These are phyloP conservation scores for Sporothrix pseudoabietina DNA, from an alignment of 2,329 filamentous ascomycete genomes.

Conservation along the genomic window DNA sequence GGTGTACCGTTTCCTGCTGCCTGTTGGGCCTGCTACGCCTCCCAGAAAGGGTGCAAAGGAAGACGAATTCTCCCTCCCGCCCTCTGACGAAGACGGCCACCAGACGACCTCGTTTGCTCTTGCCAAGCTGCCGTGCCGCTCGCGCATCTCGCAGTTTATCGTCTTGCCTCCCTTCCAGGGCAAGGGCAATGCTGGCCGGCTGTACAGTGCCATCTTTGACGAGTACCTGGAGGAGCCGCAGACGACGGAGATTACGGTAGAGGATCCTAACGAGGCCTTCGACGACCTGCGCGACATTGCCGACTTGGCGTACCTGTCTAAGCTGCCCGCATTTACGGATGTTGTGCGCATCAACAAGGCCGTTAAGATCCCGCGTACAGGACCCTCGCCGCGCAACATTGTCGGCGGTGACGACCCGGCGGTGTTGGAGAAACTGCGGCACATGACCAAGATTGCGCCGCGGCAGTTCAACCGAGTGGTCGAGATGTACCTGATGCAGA, in stretches of 20 bases:
- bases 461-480: conserved; percentile 75
- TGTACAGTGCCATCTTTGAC: conserved; percentile 80
- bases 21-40: conserved; percentile 55
- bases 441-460: conserved; percentile 68
- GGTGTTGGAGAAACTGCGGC: conserved; percentile 59
- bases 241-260: conserved; percentile 83
- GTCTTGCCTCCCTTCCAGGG: conserved; percentile 86
- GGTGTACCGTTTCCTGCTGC: conserved; percentile 86
- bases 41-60: conserved; percentile 38
- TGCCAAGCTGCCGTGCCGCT: conserved; percentile 69
- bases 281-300: conserved; percentile 76
- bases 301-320: conserved; percentile 67
- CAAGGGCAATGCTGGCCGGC: conserved; percentile 73
- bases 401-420: conserved; percentile 51
- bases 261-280: conserved; percentile 88
- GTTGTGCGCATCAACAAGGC: conserved; percentile 57
- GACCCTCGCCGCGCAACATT: conserved; percentile 54
- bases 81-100: conserved; percentile 27
- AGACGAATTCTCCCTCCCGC: conserved; percentile 46
- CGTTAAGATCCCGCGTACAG: conserved; percentile 53
- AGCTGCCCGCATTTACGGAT: conserved; percentile 57
- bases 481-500: conserved; percentile 72
- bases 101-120: conserved; percentile 44
- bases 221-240: conserved; percentile 67
- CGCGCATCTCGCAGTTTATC: conserved; percentile 90